phyloP scores from a whole-genome alignment of 805 yeast genomes.

The Sporopachydermia lactativora region DNA sequence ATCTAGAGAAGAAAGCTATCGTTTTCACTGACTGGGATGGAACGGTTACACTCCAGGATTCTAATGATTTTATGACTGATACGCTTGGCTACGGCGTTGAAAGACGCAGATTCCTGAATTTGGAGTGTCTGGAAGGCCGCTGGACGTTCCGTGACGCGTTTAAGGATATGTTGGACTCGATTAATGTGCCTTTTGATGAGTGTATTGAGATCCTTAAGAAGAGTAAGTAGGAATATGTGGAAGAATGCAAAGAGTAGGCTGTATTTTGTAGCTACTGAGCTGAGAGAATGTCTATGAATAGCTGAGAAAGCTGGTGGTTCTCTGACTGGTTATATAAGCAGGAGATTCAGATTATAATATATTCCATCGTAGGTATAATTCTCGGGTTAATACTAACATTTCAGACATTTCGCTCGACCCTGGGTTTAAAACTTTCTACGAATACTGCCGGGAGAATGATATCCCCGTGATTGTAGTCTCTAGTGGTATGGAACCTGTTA shows the following conservation, averaged over 20 bases:
- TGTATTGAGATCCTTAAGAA: conserved; percentile 59
- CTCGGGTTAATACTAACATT: too few species aligned
- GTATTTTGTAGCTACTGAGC: too few species aligned
- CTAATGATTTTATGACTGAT: conserved; percentile 87
- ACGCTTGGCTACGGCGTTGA: conserved; percentile 72
- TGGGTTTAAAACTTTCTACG: conserved; percentile 71
- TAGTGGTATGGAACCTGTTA: conserved; percentile 89
- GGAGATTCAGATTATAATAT: too few species aligned
- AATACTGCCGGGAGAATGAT: conserved; percentile 57
- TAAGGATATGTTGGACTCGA: conserved; percentile 68
- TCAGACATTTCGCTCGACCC: conserved; percentile 64
- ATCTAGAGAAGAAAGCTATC: conserved; percentile 43
- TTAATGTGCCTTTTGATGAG: conserved; percentile 61
- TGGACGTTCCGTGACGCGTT: conserved; percentile 73
- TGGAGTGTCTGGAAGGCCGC: conserved; percentile 55
- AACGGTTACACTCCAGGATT: conserved; percentile 89
- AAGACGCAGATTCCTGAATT: conserved; percentile 52
- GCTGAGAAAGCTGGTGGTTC: too few species aligned
- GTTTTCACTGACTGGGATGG: conserved; percentile 98
- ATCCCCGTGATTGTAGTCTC: conserved; percentile 83
- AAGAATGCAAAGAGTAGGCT: conserved; percentile 3
- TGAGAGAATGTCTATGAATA: too few species aligned
- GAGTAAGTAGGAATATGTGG: conserved; percentile 7
- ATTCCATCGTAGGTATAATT: too few species aligned
- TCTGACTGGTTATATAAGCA: too few species aligned